Evolutionary conservation across 768 basidiomycete genomes (phyloP).

Genomic region (Hygrocybe punicea): DNA sequence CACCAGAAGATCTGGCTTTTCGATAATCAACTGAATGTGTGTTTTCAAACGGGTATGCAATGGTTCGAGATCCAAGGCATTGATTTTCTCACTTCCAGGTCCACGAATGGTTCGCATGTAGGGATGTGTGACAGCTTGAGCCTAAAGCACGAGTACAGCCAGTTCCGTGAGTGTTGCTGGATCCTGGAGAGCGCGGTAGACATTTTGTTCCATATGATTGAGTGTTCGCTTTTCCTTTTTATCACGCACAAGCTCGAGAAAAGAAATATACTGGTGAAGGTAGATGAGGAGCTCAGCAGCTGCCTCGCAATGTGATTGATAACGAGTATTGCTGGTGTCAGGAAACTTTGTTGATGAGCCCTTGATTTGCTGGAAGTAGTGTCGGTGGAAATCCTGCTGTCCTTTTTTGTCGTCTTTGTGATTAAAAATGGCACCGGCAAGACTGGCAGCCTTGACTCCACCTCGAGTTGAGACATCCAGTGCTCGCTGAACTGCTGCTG

Average conservation of each 20-base stretch:
- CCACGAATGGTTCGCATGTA: too few relatives aligned
- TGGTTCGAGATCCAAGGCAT: too few relatives aligned
- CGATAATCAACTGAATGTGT: too few relatives aligned
- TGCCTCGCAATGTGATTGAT: slow-evolving; percentile 31
- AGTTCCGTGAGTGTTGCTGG: too few relatives aligned
- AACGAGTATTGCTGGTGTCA: slow-evolving; percentile 37
- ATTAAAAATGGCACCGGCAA: slow-evolving; percentile 32
- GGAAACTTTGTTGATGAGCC: slow-evolving; percentile 29
- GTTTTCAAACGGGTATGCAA: too few relatives aligned
- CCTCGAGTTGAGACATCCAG: slow-evolving; percentile 22
- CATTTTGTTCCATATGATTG: slow-evolving; percentile 39
- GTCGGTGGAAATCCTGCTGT: slow-evolving; percentile 2
- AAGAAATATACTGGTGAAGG: slow-evolving; percentile 19
- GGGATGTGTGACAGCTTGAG: too few relatives aligned
- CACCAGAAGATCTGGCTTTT: too few relatives aligned
- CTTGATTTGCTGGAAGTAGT: slow-evolving; percentile 17
- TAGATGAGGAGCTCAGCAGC: slow-evolving; percentile 25
- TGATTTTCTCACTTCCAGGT: too few relatives aligned
- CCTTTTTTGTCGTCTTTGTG: too few relatives aligned
- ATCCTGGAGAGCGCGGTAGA: too few relatives aligned
- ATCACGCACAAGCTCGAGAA: slow-evolving; percentile 27
- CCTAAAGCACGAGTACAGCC: too few relatives aligned
- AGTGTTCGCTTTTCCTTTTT: slow-evolving; percentile 26
- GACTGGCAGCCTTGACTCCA: slow-evolving; percentile 20
- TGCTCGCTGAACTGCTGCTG: slow-evolving; percentile 18